Conservation (phyloP, 345 rosid genomes). For the Citrus maxima region DNA sequence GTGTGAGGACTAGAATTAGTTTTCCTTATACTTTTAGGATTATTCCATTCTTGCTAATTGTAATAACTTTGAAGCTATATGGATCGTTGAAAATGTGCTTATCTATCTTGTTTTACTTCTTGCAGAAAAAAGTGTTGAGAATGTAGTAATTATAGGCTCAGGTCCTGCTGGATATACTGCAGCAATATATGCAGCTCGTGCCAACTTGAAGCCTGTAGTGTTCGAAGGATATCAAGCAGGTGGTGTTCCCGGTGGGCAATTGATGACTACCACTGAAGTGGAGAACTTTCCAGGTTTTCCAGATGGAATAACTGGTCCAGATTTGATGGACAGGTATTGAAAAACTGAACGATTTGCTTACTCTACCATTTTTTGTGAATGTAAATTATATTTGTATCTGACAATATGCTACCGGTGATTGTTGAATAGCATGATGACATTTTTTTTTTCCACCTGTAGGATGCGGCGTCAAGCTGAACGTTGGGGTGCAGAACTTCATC, state of each 20-base stretch:
- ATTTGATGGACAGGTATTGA: slow-evolving; percentile 88
- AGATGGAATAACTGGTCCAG: slow-evolving; percentile 97
- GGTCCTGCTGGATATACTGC: slow-evolving; percentile 99
- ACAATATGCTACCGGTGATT: neutral
- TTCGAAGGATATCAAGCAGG: slow-evolving; percentile 96
- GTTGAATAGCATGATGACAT: neutral
- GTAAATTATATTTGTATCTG: neutral
- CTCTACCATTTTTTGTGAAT: neutral
- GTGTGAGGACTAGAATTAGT: neutral
- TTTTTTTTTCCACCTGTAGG: slow-evolving; percentile 31
- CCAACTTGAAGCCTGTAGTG: slow-evolving; percentile 96
- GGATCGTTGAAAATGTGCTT: neutral
- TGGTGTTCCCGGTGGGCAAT: slow-evolving; percentile 98
- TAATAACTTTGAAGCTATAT: neutral
- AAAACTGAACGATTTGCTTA: neutral
- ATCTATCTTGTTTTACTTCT: neutral
- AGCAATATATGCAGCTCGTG: slow-evolving; percentile 95
- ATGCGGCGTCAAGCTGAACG: slow-evolving; percentile 96
- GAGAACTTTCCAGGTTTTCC: slow-evolving; percentile 99
- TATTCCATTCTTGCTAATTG: neutral
- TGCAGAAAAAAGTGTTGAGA: slow-evolving; percentile 77
- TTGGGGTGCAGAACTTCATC: slow-evolving; percentile 94
- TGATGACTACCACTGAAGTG: slow-evolving; percentile 98
- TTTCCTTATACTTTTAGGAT: neutral
- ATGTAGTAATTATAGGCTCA: slow-evolving; percentile 86